These are phyloP conservation scores for Glonium stellatum DNA, from an alignment of 495 filamentous ascomycete species.

Conservation along the genomic window DNA sequence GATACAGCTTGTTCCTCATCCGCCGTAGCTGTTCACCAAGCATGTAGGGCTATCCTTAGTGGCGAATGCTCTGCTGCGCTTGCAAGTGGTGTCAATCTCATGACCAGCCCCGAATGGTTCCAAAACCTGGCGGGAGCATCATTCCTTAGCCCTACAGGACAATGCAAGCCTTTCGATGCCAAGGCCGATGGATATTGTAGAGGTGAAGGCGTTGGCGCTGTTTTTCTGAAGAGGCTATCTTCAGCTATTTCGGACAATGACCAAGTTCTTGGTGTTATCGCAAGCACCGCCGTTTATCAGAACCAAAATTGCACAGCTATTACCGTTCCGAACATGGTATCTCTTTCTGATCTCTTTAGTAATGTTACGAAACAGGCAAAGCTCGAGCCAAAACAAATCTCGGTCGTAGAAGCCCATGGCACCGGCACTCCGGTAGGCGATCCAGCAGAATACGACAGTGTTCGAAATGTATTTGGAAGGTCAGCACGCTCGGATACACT, in stretches of 20 bases:
- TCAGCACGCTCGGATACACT: no score
- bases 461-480: neutral
- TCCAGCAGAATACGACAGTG: neutral
- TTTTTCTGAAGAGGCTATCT: slow-evolving; percentile 39
- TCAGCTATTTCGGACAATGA: slow-evolving; percentile 40
- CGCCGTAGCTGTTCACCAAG: neutral
- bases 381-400: neutral
- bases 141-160: neutral
- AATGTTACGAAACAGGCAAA: neutral
- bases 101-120: neutral
- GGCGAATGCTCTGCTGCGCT: neutral
- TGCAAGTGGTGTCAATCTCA: neutral
- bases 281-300: slow-evolving; percentile 31
- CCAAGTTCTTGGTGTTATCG: slow-evolving; percentile 41
- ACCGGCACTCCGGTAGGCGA: neutral
- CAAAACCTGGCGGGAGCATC: neutral
- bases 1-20: slow-evolving; percentile 5
- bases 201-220: slow-evolving; percentile 1
- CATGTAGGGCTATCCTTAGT: neutral
- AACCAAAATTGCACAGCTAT: neutral
- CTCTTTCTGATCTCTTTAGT: neutral
- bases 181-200: neutral
- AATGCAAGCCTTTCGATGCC: slow-evolving; percentile 1
- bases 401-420: neutral
- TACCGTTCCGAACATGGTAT: neutral